phyloP scores from a whole-genome alignment of 306 rosid species.

The Prunus mira region DNA sequence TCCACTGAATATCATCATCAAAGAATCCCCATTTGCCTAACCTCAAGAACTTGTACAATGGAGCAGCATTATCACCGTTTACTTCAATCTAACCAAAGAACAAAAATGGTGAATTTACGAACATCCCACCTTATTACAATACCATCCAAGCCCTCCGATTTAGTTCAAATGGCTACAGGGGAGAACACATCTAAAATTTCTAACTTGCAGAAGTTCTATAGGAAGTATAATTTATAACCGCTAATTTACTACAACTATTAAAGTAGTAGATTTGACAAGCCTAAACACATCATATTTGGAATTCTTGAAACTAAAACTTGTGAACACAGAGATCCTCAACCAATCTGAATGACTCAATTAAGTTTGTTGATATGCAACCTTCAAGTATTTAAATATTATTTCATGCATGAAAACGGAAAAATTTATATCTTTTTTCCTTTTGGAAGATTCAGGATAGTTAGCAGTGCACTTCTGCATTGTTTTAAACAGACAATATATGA shows the following conservation, averaged over 20 bases:
- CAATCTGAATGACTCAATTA: not conserved
- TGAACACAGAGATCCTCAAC: not conserved
- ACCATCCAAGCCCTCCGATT: not conserved
- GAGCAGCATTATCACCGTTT: constrained; percentile 63
- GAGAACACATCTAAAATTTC: not conserved
- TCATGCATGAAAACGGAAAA: too few relatives aligned
- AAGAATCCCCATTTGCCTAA: constrained; percentile 70
- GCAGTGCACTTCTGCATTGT: not conserved
- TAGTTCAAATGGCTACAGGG: too few relatives aligned
- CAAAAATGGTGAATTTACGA: not conserved
- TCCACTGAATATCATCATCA: constrained; percentile 81
- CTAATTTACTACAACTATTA: not conserved
- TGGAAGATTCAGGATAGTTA: not conserved
- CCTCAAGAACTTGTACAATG: constrained; percentile 73
- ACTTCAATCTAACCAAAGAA: constrained; percentile 60
- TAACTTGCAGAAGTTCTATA: not conserved
- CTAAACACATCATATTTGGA: not conserved
- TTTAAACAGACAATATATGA: not conserved
- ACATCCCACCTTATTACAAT: not conserved
- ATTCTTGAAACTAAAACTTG: not conserved
- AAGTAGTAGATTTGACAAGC: not conserved
- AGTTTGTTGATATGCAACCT: not conserved
- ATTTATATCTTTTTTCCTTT: too few relatives aligned
- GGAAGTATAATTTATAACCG: not conserved
- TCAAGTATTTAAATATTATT: too few relatives aligned